Evolutionary conservation across 2,329 filamentous ascomycete genomes (phyloP).

Genomic region (Colletotrichum horii): DNA sequence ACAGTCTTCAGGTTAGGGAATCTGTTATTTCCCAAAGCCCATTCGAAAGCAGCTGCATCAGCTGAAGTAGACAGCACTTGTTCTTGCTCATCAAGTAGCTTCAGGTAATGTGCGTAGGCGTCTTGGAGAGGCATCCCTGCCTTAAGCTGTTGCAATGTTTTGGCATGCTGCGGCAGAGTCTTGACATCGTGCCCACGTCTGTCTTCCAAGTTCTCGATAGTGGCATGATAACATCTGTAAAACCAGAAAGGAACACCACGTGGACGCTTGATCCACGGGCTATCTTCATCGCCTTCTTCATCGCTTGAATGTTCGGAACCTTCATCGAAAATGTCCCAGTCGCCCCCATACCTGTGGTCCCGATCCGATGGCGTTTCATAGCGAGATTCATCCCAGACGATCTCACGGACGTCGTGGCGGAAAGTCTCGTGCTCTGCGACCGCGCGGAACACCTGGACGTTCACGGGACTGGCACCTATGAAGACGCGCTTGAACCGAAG

Average conservation of each 20-base stretch:
- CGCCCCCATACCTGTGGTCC: background rate
- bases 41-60: conserved; percentile 35
- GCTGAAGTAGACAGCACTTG: conserved; percentile 28
- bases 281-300: background rate
- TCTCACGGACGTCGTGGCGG: conserved; percentile 35
- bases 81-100: conserved; percentile 36
- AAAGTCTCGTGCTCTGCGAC: conserved; percentile 40
- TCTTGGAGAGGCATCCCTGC: background rate
- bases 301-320: background rate
- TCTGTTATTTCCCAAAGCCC: conserved; percentile 29
- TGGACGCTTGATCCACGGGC: background rate
- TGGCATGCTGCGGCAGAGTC: background rate
- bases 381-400: conserved; percentile 43
- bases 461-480: conserved; percentile 42
- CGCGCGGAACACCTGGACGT: conserved; percentile 39
- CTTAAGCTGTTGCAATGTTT: background rate
- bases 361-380: background rate
- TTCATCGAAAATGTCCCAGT: background rate
- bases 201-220: background rate
- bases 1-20: conserved; percentile 41
- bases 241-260: background rate
- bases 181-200: background rate
- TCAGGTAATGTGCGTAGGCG: conserved; percentile 33
- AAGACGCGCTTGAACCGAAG: conserved; percentile 34
- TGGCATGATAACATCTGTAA: background rate